A percentile compares a stretch with the other conserved stretches of the same genome.
phyloP scores from a whole-genome alignment of 2,329 filamentous ascomycete genomes.

The Pseudopyricularia javanii region DNA sequence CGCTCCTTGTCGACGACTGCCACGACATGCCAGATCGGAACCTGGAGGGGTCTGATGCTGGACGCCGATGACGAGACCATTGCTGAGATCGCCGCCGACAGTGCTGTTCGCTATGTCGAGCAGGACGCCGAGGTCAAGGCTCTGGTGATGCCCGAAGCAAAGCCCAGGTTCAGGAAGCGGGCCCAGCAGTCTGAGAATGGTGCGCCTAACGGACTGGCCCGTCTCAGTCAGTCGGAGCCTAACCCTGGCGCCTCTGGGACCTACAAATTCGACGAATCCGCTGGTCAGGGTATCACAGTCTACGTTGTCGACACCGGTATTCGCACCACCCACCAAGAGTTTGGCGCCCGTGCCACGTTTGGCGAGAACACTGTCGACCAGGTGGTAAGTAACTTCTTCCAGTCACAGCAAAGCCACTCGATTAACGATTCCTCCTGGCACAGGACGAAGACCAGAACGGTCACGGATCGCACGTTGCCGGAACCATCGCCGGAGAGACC shows the following conservation, averaged over 20 bases:
- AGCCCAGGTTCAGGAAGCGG: too few species aligned
- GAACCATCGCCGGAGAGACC: slow-evolving; percentile 46
- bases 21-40: slow-evolving; percentile 30
- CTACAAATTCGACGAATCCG: slow-evolving; percentile 40
- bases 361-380: slow-evolving; percentile 39
- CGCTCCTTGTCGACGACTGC: slow-evolving; percentile 33
- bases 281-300: slow-evolving; percentile 42
- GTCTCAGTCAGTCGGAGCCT: slow-evolving; percentile 30
- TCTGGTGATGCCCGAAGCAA: too few species aligned
- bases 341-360: slow-evolving; percentile 39
- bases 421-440: neutral
- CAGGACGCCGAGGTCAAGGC: slow-evolving; percentile 31
- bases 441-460: slow-evolving; percentile 42
- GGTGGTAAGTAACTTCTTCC: slow-evolving; percentile 20
- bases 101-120: slow-evolving; percentile 29
- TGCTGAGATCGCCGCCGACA: slow-evolving; percentile 30
- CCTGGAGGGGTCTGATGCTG: slow-evolving; percentile 38
- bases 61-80: slow-evolving; percentile 20
- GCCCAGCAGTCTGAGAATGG: slow-evolving; percentile 35
- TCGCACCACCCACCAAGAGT: slow-evolving; percentile 39
- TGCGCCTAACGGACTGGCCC: slow-evolving; percentile 39
- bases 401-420: neutral
- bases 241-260: slow-evolving; percentile 14
- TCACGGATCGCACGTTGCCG: slow-evolving; percentile 52
- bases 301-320: slow-evolving; percentile 59